Evolutionary conservation across 139 green algal genomes (phyloP).

Genomic region (Coelastrella sp.): DNA sequence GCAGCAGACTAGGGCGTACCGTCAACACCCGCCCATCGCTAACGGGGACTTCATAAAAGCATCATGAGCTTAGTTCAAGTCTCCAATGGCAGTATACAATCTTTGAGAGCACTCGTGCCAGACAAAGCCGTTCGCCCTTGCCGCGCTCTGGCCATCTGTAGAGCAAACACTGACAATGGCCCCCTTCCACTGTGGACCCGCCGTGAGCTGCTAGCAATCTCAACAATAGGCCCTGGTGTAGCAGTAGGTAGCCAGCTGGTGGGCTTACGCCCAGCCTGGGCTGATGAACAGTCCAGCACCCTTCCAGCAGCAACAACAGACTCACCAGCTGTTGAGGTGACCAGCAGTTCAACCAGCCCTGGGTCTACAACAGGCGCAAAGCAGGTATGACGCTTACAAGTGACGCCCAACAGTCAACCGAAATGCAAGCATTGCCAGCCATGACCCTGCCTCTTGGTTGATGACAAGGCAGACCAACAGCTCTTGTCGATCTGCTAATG

Average conservation of each 20-base stretch:
- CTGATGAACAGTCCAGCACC: neutral
- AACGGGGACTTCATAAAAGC: no score
- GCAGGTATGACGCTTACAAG: neutral
- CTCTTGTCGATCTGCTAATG: no score
- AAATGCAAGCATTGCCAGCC: neutral
- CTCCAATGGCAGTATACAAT: neutral
- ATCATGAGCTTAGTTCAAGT: no score
- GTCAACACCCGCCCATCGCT: no score
- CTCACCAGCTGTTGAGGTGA: neutral
- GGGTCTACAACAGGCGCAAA: neutral
- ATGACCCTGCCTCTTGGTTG: neutral
- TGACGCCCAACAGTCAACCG: neutral
- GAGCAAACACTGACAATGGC: neutral
- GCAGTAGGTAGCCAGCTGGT: neutral
- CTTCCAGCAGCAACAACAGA: neutral
- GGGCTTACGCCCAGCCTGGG: neutral
- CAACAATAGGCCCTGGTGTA: neutral
- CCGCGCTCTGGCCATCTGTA: neutral
- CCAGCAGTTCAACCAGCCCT: constrained; percentile 2
- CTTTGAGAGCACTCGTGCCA: neutral
- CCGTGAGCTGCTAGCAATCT: neutral
- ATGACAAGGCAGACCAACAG: neutral
- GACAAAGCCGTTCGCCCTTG: neutral
- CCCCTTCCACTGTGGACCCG: neutral
- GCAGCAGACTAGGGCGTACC: no score